Conservation (phyloP, 1,139 yeast genomes). For the Yarrowia galli region DNA sequence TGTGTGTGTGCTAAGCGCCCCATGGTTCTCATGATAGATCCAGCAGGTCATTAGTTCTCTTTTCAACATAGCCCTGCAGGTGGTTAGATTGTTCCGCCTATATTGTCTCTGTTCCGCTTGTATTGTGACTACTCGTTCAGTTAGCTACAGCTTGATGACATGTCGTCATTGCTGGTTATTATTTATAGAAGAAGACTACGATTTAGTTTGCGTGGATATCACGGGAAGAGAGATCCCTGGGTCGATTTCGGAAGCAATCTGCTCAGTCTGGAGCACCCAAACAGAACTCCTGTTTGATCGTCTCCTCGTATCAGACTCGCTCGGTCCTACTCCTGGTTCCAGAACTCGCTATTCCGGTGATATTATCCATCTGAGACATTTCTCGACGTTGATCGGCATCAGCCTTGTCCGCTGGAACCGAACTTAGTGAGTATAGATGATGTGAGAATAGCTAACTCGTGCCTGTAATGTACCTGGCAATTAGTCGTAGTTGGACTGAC, state of each 20-base stretch:
- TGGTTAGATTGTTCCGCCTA: neutral
- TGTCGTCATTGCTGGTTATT: neutral
- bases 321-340: conserved; percentile 19
- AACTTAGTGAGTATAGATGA: neutral
- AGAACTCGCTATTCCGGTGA: neutral
- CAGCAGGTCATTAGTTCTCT: neutral
- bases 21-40: neutral
- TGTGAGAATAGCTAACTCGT: too few species aligned
- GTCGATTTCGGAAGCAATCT: neutral
- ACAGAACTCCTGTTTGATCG: neutral
- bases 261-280: neutral
- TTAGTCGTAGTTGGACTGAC: too few species aligned
- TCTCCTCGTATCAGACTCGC: neutral
- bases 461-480: neutral
- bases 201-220: neutral
- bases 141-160: too few species aligned
- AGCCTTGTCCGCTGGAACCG: conserved; percentile 7
- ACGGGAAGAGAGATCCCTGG: too few species aligned
- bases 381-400: conserved; percentile 16
- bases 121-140: too few species aligned
- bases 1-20: neutral
- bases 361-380: conserved; percentile 23
- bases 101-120: neutral
- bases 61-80: neutral
- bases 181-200: neutral